A percentile compares a stretch with the other conserved stretches of the same genome.
These are phyloP conservation scores for Penicillium thymicola DNA, from an alignment of 2,329 filamentous ascomycete genomes.

Conservation along the genomic window DNA sequence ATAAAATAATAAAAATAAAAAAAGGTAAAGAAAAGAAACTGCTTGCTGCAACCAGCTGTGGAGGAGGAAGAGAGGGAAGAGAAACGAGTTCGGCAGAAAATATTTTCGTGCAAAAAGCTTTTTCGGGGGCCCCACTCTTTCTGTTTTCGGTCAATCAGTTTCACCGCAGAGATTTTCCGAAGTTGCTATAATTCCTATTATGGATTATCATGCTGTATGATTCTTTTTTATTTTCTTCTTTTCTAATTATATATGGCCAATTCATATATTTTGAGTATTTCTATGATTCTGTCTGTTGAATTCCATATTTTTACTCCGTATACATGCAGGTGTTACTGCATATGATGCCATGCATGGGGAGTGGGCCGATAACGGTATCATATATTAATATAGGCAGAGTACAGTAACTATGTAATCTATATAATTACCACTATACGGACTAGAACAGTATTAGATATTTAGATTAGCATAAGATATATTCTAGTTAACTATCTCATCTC, in stretches of 20 bases:
- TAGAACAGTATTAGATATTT: not conserved
- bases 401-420: no score
- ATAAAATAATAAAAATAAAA: conserved; percentile 9
- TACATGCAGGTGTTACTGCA: not conserved
- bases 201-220: not conserved
- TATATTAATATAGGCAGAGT: not conserved
- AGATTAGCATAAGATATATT: not conserved
- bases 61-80: conserved; percentile 24
- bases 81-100: conserved; percentile 20
- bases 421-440: not conserved
- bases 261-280: not conserved
- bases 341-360: conserved; percentile 1
- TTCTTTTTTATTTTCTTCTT: no score
- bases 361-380: conserved; percentile 3
- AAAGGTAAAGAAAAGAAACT: conserved; percentile 1
- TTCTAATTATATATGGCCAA: not conserved
- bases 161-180: conserved; percentile 2
- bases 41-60: conserved; percentile 13
- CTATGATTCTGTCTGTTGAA: not conserved
- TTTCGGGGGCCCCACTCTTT: not conserved
- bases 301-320: not conserved
- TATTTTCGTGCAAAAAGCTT: conserved; percentile 12
- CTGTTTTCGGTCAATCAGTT: conserved; percentile 4
- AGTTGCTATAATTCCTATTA: not conserved
- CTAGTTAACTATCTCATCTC: not conserved